A percentile compares a stretch with the other conserved stretches of the same genome.
These are phyloP conservation scores for Erysimum cheiranthoides DNA, from an alignment of 345 rosid species.

Conservation along the genomic window DNA sequence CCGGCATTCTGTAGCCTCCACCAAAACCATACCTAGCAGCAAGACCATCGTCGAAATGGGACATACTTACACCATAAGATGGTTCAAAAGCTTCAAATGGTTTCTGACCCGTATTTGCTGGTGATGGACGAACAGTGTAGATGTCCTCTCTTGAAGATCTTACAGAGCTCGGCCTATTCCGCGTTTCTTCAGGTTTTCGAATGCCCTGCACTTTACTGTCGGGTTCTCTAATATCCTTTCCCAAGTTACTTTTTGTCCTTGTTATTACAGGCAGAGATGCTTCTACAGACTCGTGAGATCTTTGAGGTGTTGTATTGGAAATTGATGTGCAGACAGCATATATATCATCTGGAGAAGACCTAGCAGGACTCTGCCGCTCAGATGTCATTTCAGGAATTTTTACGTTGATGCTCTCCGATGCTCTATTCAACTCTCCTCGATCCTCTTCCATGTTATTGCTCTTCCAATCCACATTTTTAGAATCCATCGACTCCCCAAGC, in stretches of 20 bases:
- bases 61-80: slow-evolving; percentile 40
- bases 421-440: slow-evolving; percentile 41
- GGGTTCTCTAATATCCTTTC: slow-evolving; percentile 29
- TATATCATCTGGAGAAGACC: slow-evolving; percentile 47
- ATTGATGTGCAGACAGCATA: slow-evolving; percentile 40
- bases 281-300: slow-evolving; percentile 39
- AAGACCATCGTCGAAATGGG: slow-evolving; percentile 46
- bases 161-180: slow-evolving; percentile 32
- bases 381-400: slow-evolving; percentile 43
- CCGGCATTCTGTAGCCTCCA: slow-evolving; percentile 43
- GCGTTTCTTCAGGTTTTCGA: slow-evolving; percentile 32
- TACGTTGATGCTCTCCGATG: slow-evolving; percentile 41
- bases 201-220: slow-evolving; percentile 23
- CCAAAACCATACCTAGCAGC: slow-evolving; percentile 42
- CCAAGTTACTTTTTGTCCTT: slow-evolving; percentile 34
- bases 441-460: slow-evolving; percentile 41
- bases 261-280: slow-evolving; percentile 34
- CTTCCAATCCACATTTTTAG: slow-evolving; percentile 17
- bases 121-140: slow-evolving; percentile 29
- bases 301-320: slow-evolving; percentile 35
- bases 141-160: slow-evolving; percentile 38
- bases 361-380: slow-evolving; percentile 41
- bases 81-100: slow-evolving; percentile 41
- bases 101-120: slow-evolving; percentile 33
- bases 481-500: slow-evolving; percentile 37